Conservation (phyloP, 768 basidiomycete genomes). For the Hygrocybe coccinea region DNA sequence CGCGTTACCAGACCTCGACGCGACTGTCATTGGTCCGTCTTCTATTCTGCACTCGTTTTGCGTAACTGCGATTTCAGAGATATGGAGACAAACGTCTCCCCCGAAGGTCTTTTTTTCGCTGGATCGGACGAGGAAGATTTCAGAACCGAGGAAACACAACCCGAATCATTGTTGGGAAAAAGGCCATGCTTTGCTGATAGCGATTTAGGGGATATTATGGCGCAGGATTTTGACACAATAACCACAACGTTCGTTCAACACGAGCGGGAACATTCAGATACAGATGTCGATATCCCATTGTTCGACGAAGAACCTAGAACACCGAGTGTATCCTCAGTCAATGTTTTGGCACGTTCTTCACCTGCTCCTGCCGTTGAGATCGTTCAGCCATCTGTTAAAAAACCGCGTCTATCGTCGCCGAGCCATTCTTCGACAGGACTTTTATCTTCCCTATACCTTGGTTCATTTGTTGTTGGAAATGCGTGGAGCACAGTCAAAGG, state of each 20-base stretch:
- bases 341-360: constrained; percentile 15
- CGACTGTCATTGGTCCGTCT: constrained; percentile 15
- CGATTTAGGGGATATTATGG: constrained; percentile 10
- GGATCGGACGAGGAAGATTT: constrained; percentile 51
- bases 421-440: neutral
- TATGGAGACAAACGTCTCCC: constrained; percentile 27
- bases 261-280: constrained; percentile 13
- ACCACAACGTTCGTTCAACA: constrained; percentile 11
- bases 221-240: constrained; percentile 13
- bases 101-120: constrained; percentile 52
- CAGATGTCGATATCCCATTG: constrained; percentile 25
- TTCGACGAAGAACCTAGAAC: constrained; percentile 33
- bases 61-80: neutral
- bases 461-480: constrained; percentile 63
- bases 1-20: constrained; percentile 23
- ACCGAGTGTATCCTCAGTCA: constrained; percentile 35
- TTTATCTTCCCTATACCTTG: constrained; percentile 47
- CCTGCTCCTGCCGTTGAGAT: constrained; percentile 9
- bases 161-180: constrained; percentile 1
- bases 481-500: constrained; percentile 79
- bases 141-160: constrained; percentile 3
- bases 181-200: constrained; percentile 33
- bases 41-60: neutral
- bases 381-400: constrained; percentile 44
- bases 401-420: constrained; percentile 42